phyloP scores from a whole-genome alignment of 345 rosid genomes.

The Populus simonii region DNA sequence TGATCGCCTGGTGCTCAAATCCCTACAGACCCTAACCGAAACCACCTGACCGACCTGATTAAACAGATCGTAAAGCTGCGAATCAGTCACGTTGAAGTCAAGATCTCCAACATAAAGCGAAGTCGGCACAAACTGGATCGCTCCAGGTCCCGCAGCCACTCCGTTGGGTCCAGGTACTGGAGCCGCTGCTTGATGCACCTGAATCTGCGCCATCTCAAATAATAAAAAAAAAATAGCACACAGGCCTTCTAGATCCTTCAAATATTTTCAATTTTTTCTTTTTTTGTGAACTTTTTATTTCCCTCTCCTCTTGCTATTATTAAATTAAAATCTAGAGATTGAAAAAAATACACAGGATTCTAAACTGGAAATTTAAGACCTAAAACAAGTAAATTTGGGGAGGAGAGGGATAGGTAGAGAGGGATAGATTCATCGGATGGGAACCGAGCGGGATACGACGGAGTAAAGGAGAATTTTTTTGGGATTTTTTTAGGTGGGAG shows the following conservation, averaged over 20 bases:
- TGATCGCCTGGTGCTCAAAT: constrained; percentile 19
- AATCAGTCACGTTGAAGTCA: constrained; percentile 21
- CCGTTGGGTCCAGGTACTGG: constrained; percentile 24
- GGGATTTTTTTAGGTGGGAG: constrained; percentile 33
- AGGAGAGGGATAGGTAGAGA: constrained; percentile 20
- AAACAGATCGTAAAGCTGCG: constrained; percentile 22
- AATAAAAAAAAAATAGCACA: background rate
- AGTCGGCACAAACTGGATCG: constrained; percentile 15
- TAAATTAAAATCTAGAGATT: constrained; percentile 15
- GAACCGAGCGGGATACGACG: constrained; percentile 27
- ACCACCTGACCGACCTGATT: constrained; percentile 24
- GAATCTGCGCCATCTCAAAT: constrained; percentile 28
- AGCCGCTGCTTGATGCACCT: constrained; percentile 27
- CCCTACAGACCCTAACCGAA: constrained; percentile 30
- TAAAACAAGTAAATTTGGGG: background rate
- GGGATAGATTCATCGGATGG: constrained; percentile 36
- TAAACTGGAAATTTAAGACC: background rate
- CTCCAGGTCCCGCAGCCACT: constrained; percentile 18
- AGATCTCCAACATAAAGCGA: constrained; percentile 22
- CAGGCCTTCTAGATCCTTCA: constrained; percentile 21
- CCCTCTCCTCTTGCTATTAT: constrained; percentile 18
- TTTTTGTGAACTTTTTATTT: constrained; percentile 1
- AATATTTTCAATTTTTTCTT: background rate
- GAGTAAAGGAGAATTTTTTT: constrained; percentile 22
- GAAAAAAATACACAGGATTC: background rate